Percentiles rank a stretch among this genome's conserved stretches.
Conservation (phyloP, 768 basidiomycete species). For the Flagelloscypha sp. region DNA sequence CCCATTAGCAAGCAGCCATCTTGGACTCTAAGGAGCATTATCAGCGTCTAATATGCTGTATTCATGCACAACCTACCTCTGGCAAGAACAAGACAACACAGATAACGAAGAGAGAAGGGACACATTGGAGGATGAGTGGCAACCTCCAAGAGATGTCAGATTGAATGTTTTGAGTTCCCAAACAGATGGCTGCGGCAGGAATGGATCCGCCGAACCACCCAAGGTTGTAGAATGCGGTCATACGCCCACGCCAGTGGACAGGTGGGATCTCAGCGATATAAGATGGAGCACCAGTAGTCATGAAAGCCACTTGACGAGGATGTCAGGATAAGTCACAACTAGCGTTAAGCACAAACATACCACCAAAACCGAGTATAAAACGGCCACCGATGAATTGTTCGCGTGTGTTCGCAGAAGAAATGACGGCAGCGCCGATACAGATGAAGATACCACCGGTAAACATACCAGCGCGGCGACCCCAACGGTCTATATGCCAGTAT, state of each 20-base stretch:
- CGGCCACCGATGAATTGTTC: conserved; percentile 44
- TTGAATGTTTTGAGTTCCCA: conserved; percentile 16
- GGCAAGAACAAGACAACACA: conserved; percentile 24
- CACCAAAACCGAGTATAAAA: conserved; percentile 47
- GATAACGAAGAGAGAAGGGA: conserved; percentile 30
- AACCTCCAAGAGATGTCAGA: conserved; percentile 44
- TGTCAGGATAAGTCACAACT: conserved; percentile 24
- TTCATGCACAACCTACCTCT: conserved; percentile 12
- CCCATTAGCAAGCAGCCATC: conserved; percentile 45
- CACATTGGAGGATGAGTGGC: conserved; percentile 45
- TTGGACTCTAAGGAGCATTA: conserved; percentile 41
- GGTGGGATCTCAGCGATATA: conserved; percentile 55
- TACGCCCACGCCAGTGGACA: conserved; percentile 46
- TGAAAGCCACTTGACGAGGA: no score
- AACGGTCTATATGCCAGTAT: no score
- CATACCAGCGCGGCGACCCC: no score
- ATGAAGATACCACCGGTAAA: no score
- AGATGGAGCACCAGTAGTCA: conserved; percentile 23
- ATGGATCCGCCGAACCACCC: conserved; percentile 10
- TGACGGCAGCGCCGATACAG: conserved; percentile 33
- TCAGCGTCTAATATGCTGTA: conserved; percentile 23
- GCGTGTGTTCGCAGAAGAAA: conserved; percentile 34
- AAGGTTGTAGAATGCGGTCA: conserved; percentile 41
- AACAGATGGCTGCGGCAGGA: conserved; percentile 13
- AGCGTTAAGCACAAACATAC: conserved; percentile 36